Evolutionary conservation across 1,284 basidiomycete genomes (phyloP), one percentile per base, ranked within the genome.

Genomic region (Gomphus sp.): DNA sequence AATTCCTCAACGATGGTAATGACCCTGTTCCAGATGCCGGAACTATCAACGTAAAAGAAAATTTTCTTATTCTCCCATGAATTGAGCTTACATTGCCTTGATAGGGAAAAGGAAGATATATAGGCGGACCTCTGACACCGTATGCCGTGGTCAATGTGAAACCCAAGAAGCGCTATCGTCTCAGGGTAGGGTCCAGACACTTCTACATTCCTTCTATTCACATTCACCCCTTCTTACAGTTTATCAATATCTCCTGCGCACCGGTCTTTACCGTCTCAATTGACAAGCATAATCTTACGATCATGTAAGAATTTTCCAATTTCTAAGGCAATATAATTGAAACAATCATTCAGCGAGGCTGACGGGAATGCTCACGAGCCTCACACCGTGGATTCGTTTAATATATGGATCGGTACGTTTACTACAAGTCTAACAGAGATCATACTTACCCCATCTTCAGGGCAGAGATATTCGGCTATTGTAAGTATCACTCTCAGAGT

Each of bases 391-490:
- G 76, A 80, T 49, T 71, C 63, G 0, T 60, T 79, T 14, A 61
- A 62, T 4, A 68, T 80, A n/a, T 69, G 68, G 41, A 67, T 72
- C 53, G 65, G 66, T 69, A 43, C 52, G 65, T 18, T 47, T 2
- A 0, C 41, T 47, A 31, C 11, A 10, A 28, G 31, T 14, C 25
- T 52, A 25, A 52, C 2, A 11, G 6, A 3, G 11, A 18, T 10
- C 28, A 39, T 28, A 31, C 31, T 12, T 37, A 37, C 3, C 6
- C 36, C 36, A 37, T 6, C 68, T 81, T 52, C 77, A 53, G 79
- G 78, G 0, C 80, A 82, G 66, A 73, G 81, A 45, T 80, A 79
- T 68, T 78, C 78, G 0, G 68, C 81, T 55, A 72, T 82, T 33
- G 73, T 80, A 45, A 45, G 53, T 16, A 53, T 67, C 33, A 18